Evolutionary conservation across 23 red algal species (phyloP).

Genomic region (Gracilaria domingensis): DNA sequence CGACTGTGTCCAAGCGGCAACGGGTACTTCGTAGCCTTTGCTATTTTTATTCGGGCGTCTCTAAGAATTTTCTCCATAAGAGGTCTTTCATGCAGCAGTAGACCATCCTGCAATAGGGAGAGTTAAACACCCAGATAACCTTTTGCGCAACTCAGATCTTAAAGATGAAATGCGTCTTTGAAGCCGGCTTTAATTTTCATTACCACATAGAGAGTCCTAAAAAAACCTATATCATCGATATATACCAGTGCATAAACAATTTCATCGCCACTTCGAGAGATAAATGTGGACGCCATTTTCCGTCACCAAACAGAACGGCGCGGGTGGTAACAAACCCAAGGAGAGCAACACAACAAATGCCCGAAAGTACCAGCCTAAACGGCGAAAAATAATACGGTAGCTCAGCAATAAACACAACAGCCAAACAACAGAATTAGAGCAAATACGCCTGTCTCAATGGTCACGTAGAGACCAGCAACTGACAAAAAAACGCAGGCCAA

Average conservation of each 20-base stretch:
- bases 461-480: no score
- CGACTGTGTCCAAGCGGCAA: slow-evolving; percentile 27
- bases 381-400: no score
- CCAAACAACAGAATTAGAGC: no score
- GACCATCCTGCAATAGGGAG: not conserved
- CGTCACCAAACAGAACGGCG: no score
- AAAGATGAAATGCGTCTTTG: not conserved
- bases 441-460: no score
- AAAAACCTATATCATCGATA: slow-evolving; percentile 14
- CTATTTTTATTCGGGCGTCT: not conserved
- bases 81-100: not conserved
- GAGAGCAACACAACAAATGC: no score
- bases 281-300: no score
- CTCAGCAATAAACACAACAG: no score
- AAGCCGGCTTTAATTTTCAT: not conserved
- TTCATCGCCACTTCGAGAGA: not conserved
- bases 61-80: slow-evolving; percentile 23
- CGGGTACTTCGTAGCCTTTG: not conserved
- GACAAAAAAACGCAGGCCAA: no score
- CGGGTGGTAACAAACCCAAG: no score
- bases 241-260: not conserved
- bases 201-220: not conserved
- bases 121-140: slow-evolving; percentile 21
- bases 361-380: no score
- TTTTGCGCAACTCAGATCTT: not conserved